Evolutionary conservation across 306 rosid genomes (phyloP), one percentile per base, ranked within the genome.

Genomic region (Vicia faba): DNA sequence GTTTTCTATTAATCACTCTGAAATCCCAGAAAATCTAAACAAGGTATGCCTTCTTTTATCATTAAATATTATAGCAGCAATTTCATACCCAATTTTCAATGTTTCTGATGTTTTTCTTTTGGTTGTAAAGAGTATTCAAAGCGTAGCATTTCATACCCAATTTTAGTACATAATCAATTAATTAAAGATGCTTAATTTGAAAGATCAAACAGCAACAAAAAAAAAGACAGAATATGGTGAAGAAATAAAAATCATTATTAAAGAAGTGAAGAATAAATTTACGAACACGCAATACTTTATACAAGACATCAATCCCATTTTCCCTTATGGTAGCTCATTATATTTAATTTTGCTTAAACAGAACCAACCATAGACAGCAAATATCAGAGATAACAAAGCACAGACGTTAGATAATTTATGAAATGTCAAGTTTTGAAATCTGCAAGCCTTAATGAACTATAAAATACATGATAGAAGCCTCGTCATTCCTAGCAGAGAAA

Each of bases 301-400:
- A 73, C 82, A 81, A 66, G 43, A 64, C 20, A 72, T 38, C 44
- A 68, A 18, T 63, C 43, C 31, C 43, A 69, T 73, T 33, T 23
- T 50, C 67, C 46, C 62, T 41, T 64, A 73, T 58, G 70, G 70
- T 33, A 33, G 18, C 58, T 68, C 66, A 39, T 54, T n/a, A 12
- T 41, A 66, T 61, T 7, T 4, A 68, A 51, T 31, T 33, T 33
- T 55, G 73, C 56, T 48, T 8, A 74, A 76, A 76, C 54, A 61
- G 56, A 70, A 55, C 48, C 70, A 55, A 51, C 59, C 43, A 76
- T 40, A 55, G 73, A 56, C 54, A 53, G 62, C 48, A 44, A 63
- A 63, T 39, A 76, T 56, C 79, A 62, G 35, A 66, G 38, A 60
- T 61, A 71, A 80, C 61, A 68, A 48, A 61, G 53, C 61, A 45